Base-by-base conservation (phyloP, 768 basidiomycete species). In the Termitomyces sp. region DNA sequence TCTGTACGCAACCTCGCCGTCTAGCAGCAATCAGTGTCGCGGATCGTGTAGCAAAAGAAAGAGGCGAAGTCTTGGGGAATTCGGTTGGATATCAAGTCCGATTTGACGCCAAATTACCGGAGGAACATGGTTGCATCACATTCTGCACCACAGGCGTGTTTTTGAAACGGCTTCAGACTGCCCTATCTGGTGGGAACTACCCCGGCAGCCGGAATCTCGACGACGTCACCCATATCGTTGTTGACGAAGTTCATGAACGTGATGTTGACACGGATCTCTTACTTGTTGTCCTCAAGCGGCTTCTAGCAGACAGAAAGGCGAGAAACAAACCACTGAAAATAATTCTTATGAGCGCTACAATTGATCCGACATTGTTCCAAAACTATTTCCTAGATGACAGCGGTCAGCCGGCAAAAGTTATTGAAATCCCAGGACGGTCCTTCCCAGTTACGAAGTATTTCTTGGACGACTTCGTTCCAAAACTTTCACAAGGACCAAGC, bases 181-280 rank as follows among this genome's bases (percentile, higher is more conserved):
- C 86, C 16, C 76, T 94, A 56, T 70, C 83, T 45, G 76, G 75
- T 50, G 73, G 74, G 22, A 68, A 67, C 32, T 60, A 64, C 28
- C 56, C 35, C 4, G 74, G 72, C 36, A 60, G 73, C 35, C 67
- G 69, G 59, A 66, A 73, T 62, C 73, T 96, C 58, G 93, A 95
- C 63, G 78, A 85, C 53, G 79, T 96, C 52, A 92, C 93, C 9
- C 95, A 97, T 68, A 83, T 98, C 57, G 72, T 97, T 46, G 92
- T 98, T 28, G 95, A 98, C 69, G 94, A 98, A 73, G 94, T 94
- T 3, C 95, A 98, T 70, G 95, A 97, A 72, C 87, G 95, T 30
- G 93, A 96, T 63, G 84, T 96, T 58, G 94, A 97, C 66, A 95
- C 92, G 0, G 95, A 97, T 70, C 74, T 97, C 24, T 73, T 94